Percentiles rank a stretch among this genome's conserved stretches.
Evolutionary conservation across 768 basidiomycete species (phyloP).

Genomic region (Gymnopilus junonius): DNA sequence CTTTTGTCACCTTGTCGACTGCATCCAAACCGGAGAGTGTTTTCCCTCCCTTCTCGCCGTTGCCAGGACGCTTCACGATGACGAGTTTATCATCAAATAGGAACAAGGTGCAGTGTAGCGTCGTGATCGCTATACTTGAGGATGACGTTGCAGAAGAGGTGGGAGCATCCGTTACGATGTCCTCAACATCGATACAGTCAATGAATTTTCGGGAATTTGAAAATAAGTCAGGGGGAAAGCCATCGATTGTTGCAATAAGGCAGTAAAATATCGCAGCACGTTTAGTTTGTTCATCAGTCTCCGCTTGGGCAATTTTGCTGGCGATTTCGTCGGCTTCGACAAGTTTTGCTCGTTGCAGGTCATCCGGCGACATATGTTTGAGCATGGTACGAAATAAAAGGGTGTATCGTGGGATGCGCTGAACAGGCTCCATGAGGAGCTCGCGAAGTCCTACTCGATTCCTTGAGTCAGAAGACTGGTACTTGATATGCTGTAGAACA

Average conservation of each 20-base stretch:
- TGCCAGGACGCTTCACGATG: slow-evolving; percentile 84
- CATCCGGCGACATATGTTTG: slow-evolving; percentile 81
- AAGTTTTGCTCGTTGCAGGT: slow-evolving; percentile 79
- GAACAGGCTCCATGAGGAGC: slow-evolving; percentile 94
- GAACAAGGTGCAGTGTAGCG: slow-evolving; percentile 86
- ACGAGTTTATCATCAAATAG: slow-evolving; percentile 95
- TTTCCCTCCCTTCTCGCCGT: slow-evolving; percentile 76
- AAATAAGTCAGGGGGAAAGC: slow-evolving; percentile 90
- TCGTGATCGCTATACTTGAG: slow-evolving; percentile 43
- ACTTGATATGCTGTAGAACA: slow-evolving; percentile 76
- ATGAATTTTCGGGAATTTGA: slow-evolving; percentile 87
- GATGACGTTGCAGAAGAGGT: slow-evolving; percentile 48
- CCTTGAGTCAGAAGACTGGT: slow-evolving; percentile 70
- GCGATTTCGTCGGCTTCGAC: slow-evolving; percentile 87
- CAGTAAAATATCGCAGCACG: slow-evolving; percentile 89
- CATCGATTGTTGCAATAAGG: slow-evolving; percentile 82
- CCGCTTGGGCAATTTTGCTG: slow-evolving; percentile 88
- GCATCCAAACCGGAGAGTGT: slow-evolving; percentile 78
- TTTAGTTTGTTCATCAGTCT: slow-evolving; percentile 90
- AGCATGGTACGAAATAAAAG: slow-evolving; percentile 92
- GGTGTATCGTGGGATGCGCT: slow-evolving; percentile 94
- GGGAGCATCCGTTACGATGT: slow-evolving; percentile 59
- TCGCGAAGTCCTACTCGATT: slow-evolving; percentile 90
- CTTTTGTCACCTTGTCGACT: slow-evolving; percentile 72
- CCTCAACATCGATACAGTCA: slow-evolving; percentile 94